A percentile compares a stretch with the other conserved stretches of the same genome.
phyloP scores from a whole-genome alignment of 331 rosid genomes.

The Saraca asoca region DNA sequence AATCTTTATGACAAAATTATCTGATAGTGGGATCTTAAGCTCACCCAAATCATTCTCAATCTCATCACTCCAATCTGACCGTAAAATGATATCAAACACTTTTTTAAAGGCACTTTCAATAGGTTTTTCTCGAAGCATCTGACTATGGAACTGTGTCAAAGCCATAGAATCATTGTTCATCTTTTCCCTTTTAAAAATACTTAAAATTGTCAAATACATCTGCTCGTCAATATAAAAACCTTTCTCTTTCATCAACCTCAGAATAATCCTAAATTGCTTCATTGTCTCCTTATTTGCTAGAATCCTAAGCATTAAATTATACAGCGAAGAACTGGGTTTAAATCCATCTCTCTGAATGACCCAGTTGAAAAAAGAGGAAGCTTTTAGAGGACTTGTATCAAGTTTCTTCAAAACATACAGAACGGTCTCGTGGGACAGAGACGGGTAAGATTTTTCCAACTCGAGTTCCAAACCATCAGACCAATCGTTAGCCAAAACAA shows the following conservation, averaged over 20 bases:
- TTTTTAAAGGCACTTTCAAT: constrained; percentile 51
- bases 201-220: constrained; percentile 46
- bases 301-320: constrained; percentile 61
- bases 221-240: constrained; percentile 69
- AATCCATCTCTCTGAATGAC: constrained; percentile 55
- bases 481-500: constrained; percentile 63
- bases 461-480: constrained; percentile 59
- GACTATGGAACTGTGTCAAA: constrained; percentile 48
- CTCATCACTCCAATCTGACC: constrained; percentile 61
- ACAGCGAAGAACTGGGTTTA: constrained; percentile 59
- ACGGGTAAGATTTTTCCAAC: constrained; percentile 44
- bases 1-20: constrained; percentile 58
- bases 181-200: constrained; percentile 46
- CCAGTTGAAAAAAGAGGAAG: constrained; percentile 73
- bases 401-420: constrained; percentile 66
- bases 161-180: constrained; percentile 56
- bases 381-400: constrained; percentile 61
- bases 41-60: constrained; percentile 50
- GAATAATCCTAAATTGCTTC: constrained; percentile 65
- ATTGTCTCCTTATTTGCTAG: constrained; percentile 53
- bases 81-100: constrained; percentile 53
- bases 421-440: constrained; percentile 65
- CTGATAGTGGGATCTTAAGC: constrained; percentile 51
- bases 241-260: constrained; percentile 59
- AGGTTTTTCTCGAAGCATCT: constrained; percentile 62